Percentiles rank a stretch among this genome's conserved stretches.
These are phyloP conservation scores for Nakataea oryzae DNA, from an alignment of 2,329 filamentous ascomycete species.

Conservation along the genomic window DNA sequence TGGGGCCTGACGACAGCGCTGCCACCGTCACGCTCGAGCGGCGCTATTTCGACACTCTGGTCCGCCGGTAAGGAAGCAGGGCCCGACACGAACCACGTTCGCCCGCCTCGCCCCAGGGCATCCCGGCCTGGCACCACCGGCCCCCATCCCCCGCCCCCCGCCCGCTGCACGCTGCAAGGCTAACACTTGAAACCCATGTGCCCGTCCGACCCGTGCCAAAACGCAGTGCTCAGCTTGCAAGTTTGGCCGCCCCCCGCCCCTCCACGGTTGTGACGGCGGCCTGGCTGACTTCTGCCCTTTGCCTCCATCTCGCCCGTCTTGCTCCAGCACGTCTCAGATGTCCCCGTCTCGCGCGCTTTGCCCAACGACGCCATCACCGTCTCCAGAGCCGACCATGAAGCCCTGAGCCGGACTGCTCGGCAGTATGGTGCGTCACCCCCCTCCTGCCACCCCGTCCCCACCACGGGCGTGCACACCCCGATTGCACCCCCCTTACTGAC, in stretches of 20 bases:
- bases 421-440: conserved; percentile 41
- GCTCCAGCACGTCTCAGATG: conserved; percentile 1
- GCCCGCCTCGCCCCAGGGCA: background rate
- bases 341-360: conserved; percentile 1
- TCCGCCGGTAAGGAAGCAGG: conserved; percentile 44
- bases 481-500: background rate
- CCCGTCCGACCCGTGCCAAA: background rate
- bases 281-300: background rate
- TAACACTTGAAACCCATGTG: background rate
- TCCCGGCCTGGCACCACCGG: background rate
- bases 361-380: conserved; percentile 38
- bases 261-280: background rate
- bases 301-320: background rate
- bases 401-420: conserved; percentile 37
- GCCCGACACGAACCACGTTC: background rate
- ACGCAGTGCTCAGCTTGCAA: conserved; percentile 3
- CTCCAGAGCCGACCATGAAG: conserved; percentile 49
- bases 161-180: background rate
- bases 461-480: background rate
- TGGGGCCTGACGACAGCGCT: conserved; percentile 11
- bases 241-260: background rate
- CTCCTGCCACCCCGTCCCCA: background rate
- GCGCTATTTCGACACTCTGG: conserved; percentile 48
- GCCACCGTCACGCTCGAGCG: conserved; percentile 46
- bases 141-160: background rate